Conservation (phyloP, 208 protist species). For the Trypanosoma grayi region DNA sequence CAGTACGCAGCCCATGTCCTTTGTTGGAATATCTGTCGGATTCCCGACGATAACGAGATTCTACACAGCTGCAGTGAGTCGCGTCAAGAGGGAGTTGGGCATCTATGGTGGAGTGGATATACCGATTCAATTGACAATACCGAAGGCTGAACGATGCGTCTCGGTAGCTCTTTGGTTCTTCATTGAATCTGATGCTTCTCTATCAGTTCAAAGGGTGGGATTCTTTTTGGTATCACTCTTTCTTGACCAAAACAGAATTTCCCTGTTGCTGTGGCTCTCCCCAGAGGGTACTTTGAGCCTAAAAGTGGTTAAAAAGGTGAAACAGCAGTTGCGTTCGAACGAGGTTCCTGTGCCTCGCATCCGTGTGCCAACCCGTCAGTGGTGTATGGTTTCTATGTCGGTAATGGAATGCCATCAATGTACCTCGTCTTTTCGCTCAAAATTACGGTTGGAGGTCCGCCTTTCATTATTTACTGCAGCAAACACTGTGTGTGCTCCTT, state of each 20-base stretch:
- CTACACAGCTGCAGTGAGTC: background rate
- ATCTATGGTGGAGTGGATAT: conserved; percentile 20
- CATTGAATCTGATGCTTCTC: conserved; percentile 8
- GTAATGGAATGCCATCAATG: background rate
- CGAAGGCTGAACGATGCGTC: conserved; percentile 13
- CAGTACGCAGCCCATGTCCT: conserved; percentile 17
- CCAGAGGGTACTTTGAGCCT: conserved; percentile 9
- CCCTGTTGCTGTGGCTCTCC: conserved; percentile 5
- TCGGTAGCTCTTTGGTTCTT: conserved; percentile 27
- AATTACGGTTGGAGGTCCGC: conserved; percentile 7
- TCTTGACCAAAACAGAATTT: conserved; percentile 17
- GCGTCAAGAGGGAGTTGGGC: background rate
- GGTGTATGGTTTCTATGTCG: conserved; percentile 27
- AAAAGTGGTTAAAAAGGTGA: conserved; percentile 2
- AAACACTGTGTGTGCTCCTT: background rate
- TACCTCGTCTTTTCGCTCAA: background rate
- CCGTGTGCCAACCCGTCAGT: conserved; percentile 11
- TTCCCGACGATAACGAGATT: conserved; percentile 3
- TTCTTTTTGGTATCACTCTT: conserved; percentile 13
- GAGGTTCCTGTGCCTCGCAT: conserved; percentile 8
- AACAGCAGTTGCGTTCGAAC: conserved; percentile 12
- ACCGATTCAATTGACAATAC: conserved; percentile 6
- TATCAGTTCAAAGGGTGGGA: background rate
- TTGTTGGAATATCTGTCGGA: conserved; percentile 18
- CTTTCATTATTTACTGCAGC: conserved; percentile 7